Base-by-base conservation (phyloP, 1,284 basidiomycete genomes). In the Ceratobasidium theobromae region DNA sequence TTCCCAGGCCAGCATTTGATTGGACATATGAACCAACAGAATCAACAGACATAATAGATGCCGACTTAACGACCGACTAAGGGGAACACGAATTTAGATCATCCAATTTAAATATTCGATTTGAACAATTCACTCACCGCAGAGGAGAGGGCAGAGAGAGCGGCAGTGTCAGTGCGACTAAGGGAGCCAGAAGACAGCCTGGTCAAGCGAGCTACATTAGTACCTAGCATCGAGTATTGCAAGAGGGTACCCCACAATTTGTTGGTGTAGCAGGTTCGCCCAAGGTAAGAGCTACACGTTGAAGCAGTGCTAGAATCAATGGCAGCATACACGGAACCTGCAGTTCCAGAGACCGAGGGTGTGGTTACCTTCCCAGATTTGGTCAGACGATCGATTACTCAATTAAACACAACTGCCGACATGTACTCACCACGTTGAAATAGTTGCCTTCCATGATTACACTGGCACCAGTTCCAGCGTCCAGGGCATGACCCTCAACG, bases 361-460 rank as follows among this genome's bases (percentile, higher is more conserved):
- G 53, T 55, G 21, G 65, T 66, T 12, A 66, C 65, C 65, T 66
- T 9, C 11, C 23, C 14, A n/a, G 23, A n/a, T 27, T 40, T 18
- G 4, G n/a, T n/a, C n/a, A n/a, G n/a, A n/a, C n/a, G 25, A 33
- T 51, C 21, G 18, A 33, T 23, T 25, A 1, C 18, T n/a, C 4
- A 38, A 33, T 9, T 25, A 2, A 51, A 16, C 11, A 4, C 23
- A 11, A n/a, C 12, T 33, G n/a, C 4, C 23, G 6, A 35, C 9
- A 21, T 46, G 6, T 60, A 49, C 43, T 16, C 28, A 66, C 65
- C 3, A 23, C 30, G 23, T 66, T 66, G 43, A 66, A 66, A 28
- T 66, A 66, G 48, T 66, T 66, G 27, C 65, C 65, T 14, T 66
- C 65, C 54, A 57, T 28, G 27, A 66, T 41, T 8, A 57, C 65